Conservation (phyloP, 805 yeast genomes). For the Candida ipomoeae region DNA sequence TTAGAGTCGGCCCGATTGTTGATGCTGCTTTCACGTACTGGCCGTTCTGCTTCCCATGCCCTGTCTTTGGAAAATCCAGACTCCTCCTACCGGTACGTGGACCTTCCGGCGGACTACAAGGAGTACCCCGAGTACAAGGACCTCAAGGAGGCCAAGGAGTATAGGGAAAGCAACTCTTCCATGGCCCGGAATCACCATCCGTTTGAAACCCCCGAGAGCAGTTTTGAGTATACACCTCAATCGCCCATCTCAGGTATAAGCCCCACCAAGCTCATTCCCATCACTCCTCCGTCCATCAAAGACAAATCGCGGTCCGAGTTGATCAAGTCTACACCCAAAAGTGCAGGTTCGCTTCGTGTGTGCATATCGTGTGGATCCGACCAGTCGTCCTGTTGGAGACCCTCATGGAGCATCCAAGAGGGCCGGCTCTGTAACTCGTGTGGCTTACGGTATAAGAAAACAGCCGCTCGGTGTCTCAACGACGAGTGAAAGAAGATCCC, state of each 20-base stretch:
- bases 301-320: constrained; percentile 28
- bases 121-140: too few species aligned
- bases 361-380: constrained; percentile 90
- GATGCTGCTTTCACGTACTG: constrained; percentile 29
- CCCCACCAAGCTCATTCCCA: constrained; percentile 31
- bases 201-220: background rate
- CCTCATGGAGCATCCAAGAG: constrained; percentile 84
- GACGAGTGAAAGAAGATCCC: constrained; percentile 80
- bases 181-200: background rate
- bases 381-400: constrained; percentile 98
- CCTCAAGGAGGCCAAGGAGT: too few species aligned
- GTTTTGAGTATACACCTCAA: background rate
- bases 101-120: background rate
- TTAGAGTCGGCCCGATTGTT: constrained; percentile 44
- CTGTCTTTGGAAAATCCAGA: background rate
- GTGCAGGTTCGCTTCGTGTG: constrained; percentile 39
- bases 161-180: too few species aligned
- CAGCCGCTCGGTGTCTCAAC: constrained; percentile 85
- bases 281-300: constrained; percentile 39
- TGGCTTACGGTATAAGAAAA: constrained; percentile 90
- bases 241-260: background rate
- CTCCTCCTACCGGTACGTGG: background rate
- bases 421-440: constrained; percentile 98
- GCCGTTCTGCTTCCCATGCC: background rate
- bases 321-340: constrained; percentile 30